Evolutionary conservation across 192 early-diverging fungal genomes (phyloP).

Genomic region (Coemansia sp.): DNA sequence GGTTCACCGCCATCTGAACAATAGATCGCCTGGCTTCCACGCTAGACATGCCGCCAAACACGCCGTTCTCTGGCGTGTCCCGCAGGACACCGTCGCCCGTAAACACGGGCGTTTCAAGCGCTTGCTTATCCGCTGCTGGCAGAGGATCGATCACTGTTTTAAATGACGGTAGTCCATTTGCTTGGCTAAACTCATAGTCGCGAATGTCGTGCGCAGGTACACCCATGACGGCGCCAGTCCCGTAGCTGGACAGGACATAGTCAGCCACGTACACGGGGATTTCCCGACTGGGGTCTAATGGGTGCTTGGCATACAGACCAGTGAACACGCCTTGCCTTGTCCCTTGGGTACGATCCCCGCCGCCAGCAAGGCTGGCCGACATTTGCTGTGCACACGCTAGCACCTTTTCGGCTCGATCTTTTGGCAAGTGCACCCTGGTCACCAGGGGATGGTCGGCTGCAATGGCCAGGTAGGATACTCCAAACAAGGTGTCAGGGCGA

Average conservation of each 20-base stretch:
- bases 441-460: slow-evolving; percentile 62
- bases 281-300: slow-evolving; percentile 47
- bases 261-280: slow-evolving; percentile 70
- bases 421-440: slow-evolving; percentile 8
- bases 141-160: slow-evolving; percentile 48
- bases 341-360: slow-evolving; percentile 6
- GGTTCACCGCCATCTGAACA: slow-evolving; percentile 41
- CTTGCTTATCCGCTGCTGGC: neutral
- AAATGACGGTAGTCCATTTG: slow-evolving; percentile 45
- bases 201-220: slow-evolving; percentile 77
- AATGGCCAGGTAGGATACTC: slow-evolving; percentile 68
- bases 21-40: slow-evolving; percentile 56
- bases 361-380: slow-evolving; percentile 11
- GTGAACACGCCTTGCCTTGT: slow-evolving; percentile 53
- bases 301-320: slow-evolving; percentile 61
- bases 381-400: slow-evolving; percentile 17
- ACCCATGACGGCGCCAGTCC: slow-evolving; percentile 83
- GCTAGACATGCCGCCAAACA: slow-evolving; percentile 59
- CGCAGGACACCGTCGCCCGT: slow-evolving; percentile 59
- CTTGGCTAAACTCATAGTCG: slow-evolving; percentile 64
- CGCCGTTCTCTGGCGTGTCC: slow-evolving; percentile 41
- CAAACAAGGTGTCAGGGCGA: slow-evolving; percentile 71
- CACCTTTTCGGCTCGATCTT: slow-evolving; percentile 6
- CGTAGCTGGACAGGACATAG: slow-evolving; percentile 74
- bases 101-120: slow-evolving; percentile 16